A percentile compares a stretch with the other conserved stretches of the same genome.
These are phyloP conservation scores for Citrullus mucosospermus DNA, from an alignment of 306 rosid genomes.

Conservation along the genomic window DNA sequence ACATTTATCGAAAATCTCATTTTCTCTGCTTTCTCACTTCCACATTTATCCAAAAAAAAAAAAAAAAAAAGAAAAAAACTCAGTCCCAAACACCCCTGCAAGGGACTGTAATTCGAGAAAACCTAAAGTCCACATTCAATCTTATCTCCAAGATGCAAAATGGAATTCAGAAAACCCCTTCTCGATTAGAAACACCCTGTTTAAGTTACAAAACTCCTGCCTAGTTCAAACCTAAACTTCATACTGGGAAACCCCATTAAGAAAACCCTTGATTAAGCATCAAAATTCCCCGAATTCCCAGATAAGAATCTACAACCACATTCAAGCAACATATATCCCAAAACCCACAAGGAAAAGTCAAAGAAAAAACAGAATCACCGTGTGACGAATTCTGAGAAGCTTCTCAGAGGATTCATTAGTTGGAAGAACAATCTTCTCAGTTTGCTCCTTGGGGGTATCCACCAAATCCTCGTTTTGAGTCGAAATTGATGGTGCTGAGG, in stretches of 20 bases:
- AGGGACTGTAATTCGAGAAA: background rate
- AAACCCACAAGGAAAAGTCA: background rate
- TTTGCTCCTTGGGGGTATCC: constrained; percentile 11
- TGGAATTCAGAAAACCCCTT: background rate
- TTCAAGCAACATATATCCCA: background rate
- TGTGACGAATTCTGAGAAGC: constrained; percentile 84
- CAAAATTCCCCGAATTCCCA: background rate
- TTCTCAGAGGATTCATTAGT: constrained; percentile 67
- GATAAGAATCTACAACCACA: background rate
- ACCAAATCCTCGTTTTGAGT: constrained; percentile 12
- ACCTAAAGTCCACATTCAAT: background rate
- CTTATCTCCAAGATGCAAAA: background rate
- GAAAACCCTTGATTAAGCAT: background rate
- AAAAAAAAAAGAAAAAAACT: too few relatives aligned
- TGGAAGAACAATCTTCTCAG: constrained; percentile 49
- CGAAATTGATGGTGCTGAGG: constrained; percentile 21
- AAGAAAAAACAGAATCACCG: constrained; percentile 32
- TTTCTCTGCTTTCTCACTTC: too few relatives aligned
- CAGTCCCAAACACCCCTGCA: too few relatives aligned
- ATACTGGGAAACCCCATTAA: background rate
- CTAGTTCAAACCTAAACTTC: background rate
- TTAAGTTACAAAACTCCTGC: background rate
- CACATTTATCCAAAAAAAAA: too few relatives aligned
- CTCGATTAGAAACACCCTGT: constrained; percentile 8
- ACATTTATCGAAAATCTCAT: too few relatives aligned